Evolutionary conservation across 2,329 filamentous ascomycete genomes (phyloP).

Genomic region (Mariannaea sp.): DNA sequence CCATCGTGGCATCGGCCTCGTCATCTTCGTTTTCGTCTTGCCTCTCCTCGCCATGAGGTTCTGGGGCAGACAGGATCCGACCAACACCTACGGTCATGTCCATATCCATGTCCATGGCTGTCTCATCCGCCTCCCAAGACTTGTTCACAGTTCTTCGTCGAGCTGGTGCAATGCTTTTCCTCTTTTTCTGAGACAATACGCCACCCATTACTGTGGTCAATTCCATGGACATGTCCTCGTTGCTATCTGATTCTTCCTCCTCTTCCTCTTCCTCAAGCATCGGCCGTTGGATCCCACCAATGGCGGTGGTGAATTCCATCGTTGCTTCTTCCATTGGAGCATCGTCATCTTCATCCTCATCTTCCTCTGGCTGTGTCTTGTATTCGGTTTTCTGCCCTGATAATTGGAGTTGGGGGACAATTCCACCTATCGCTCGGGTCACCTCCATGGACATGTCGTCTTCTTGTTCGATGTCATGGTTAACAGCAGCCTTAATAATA

Average conservation of each 20-base stretch:
- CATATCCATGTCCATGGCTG: slow-evolving; percentile 51
- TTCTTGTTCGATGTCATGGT: slow-evolving; percentile 51
- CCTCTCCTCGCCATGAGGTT: slow-evolving; percentile 40
- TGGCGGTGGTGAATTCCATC: slow-evolving; percentile 84
- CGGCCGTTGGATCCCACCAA: slow-evolving; percentile 68
- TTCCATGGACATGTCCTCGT: slow-evolving; percentile 81
- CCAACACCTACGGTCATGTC: slow-evolving; percentile 67
- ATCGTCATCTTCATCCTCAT: slow-evolving; percentile 40
- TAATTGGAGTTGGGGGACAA: slow-evolving; percentile 57
- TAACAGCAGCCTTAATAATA: slow-evolving; percentile 53
- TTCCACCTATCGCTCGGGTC: slow-evolving; percentile 79
- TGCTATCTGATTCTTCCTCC: slow-evolving; percentile 47
- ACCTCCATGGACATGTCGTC: slow-evolving; percentile 94
- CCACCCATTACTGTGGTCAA: slow-evolving; percentile 69
- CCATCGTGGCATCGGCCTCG: slow-evolving; percentile 44
- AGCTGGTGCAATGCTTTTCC: slow-evolving; percentile 30
- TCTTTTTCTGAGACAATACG: slow-evolving; percentile 47
- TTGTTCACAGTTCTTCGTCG: slow-evolving; percentile 34
- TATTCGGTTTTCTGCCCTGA: slow-evolving; percentile 8
- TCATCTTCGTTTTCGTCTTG: slow-evolving; percentile 41
- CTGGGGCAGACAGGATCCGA: slow-evolving; percentile 53
- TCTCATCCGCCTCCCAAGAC: slow-evolving; percentile 43
- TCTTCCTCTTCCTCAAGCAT: slow-evolving; percentile 41
- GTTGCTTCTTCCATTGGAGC: slow-evolving; percentile 49
- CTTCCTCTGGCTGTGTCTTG: slow-evolving; percentile 38